Conservation (phyloP, 2,329 filamentous ascomycete genomes). For the Cercospora sp. region DNA sequence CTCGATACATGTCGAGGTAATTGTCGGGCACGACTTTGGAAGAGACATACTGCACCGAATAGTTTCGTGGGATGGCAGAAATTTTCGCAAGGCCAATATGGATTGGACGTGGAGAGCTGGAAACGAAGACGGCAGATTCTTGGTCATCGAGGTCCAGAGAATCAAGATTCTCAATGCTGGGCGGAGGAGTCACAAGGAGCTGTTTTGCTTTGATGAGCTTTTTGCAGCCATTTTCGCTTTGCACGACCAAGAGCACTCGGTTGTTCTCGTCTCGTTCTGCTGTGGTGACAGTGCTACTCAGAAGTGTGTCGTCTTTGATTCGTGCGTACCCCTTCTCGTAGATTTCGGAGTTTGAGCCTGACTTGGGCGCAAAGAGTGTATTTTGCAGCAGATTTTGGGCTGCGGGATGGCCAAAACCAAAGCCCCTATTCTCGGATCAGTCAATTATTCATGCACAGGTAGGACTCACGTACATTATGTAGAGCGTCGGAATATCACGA, state of each 20-base stretch:
- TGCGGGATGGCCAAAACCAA: slow-evolving; percentile 3
- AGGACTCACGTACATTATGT: slow-evolving; percentile 11
- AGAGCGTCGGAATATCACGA: slow-evolving; percentile 5
- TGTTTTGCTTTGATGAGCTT: slow-evolving; percentile 14
- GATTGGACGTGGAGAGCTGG: not conserved
- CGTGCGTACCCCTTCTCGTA: slow-evolving; percentile 13
- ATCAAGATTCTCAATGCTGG: slow-evolving; percentile 10
- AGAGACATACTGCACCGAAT: slow-evolving; percentile 6
- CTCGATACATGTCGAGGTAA: slow-evolving; percentile 10
- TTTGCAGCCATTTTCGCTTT: not conserved
- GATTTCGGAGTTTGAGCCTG: slow-evolving; percentile 2
- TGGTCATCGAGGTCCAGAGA: slow-evolving; percentile 5
- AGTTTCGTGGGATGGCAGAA: slow-evolving; percentile 9
- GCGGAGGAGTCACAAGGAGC: slow-evolving; percentile 7
- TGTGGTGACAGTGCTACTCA: not conserved
- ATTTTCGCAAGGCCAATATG: slow-evolving; percentile 6
- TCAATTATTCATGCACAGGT: too few species aligned
- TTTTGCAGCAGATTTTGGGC: not conserved
- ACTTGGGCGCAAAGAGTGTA: slow-evolving; percentile 6
- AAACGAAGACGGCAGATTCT: slow-evolving; percentile 9
- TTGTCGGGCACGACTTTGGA: slow-evolving; percentile 7
- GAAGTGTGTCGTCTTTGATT: not conserved
- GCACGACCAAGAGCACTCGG: not conserved
- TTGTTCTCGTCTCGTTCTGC: slow-evolving; percentile 3
- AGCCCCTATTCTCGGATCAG: slow-evolving; percentile 2